Base-by-base conservation (phyloP, 2,329 filamentous ascomycete genomes). In the Penicillium sp. region DNA sequence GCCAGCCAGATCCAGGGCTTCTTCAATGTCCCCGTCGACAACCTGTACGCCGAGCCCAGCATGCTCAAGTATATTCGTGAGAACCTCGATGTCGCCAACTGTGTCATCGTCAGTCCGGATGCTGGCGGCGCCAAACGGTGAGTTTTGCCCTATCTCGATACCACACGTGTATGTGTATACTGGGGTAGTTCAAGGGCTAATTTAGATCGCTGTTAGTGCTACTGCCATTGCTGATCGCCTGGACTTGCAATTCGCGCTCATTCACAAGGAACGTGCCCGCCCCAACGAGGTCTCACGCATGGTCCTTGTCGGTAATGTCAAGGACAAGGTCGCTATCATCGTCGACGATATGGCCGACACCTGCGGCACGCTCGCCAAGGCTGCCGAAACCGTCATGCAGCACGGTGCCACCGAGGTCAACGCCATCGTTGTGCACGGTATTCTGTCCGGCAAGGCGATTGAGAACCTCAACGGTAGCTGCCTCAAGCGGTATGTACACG, bases 341-440 rank as follows among this genome's bases (percentile, higher is more conserved):
- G 93, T 99, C 46, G 93, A 97, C 72, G 93, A 97, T 72, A 97
- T 97, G 91, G 92, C 92, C 32, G 93, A 97, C 71, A 97, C 93
- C 4, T 97, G 92, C 73, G 91, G 91, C 63, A 96, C 91, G 2
- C 79, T 89, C 13, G 85, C 82, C 72, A 97, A 97, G 78, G 94
- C 92, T 3, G 94, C 93, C 16, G 87, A 90, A 54, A 93, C 92
- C 0, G 84, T 97, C 50, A 90, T 93, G 73, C 83, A 90, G 65
- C 88, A 97, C 68, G 90, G 91, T 32, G 93, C 94, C 1, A 86
- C 85, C 63, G 86, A 95, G 69, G 91, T 96, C 37, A 90, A 96
- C 60, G 94, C 94, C 25, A 95, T 97, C 62, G 94, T 97, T 55
- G 97, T 93, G 1, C 93, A 97, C 70, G 92, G 91, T 35, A 96